phyloP scores from a whole-genome alignment of 768 basidiomycete species.

The Tricholoma bakamatsutake region DNA sequence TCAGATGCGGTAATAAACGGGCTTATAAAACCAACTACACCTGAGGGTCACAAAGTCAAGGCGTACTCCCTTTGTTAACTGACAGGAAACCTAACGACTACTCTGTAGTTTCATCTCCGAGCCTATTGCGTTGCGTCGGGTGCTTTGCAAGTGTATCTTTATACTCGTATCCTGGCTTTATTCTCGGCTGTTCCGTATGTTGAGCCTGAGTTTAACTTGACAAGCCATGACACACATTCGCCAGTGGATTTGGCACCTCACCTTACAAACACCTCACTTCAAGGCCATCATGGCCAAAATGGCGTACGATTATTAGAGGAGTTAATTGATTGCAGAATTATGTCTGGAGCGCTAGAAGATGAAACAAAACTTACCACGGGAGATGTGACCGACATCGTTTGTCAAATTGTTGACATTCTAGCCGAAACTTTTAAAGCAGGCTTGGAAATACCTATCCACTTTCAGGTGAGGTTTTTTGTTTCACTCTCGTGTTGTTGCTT shows the following conservation, averaged over 20 bases:
- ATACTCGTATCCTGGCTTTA: conserved; percentile 77
- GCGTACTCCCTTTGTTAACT: not conserved
- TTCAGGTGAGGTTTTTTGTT: conserved; percentile 51
- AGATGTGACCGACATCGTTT: conserved; percentile 42
- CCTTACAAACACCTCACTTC: conserved; percentile 90
- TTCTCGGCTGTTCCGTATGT: conserved; percentile 77
- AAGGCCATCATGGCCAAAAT: conserved; percentile 58
- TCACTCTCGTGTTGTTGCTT: not conserved
- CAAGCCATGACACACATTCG: conserved; percentile 16
- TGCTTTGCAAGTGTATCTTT: conserved; percentile 74
- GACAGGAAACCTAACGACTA: not conserved
- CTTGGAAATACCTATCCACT: conserved; percentile 73
- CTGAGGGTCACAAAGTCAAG: conserved; percentile 56
- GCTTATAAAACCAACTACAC: conserved; percentile 12
- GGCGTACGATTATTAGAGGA: conserved; percentile 79
- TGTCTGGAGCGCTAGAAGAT: conserved; percentile 23
- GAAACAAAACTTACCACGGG: conserved; percentile 21
- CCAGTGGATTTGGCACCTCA: conserved; percentile 61
- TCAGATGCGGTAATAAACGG: conserved; percentile 32
- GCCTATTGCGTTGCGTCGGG: conserved; percentile 81
- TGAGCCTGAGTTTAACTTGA: conserved; percentile 31
- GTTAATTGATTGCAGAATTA: conserved; percentile 57
- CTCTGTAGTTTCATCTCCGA: conserved; percentile 82
- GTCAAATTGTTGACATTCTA: conserved; percentile 59
- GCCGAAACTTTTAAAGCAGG: conserved; percentile 86